Conservation (phyloP, 192 early-diverging fungal species). For the Coemansia sp. region DNA sequence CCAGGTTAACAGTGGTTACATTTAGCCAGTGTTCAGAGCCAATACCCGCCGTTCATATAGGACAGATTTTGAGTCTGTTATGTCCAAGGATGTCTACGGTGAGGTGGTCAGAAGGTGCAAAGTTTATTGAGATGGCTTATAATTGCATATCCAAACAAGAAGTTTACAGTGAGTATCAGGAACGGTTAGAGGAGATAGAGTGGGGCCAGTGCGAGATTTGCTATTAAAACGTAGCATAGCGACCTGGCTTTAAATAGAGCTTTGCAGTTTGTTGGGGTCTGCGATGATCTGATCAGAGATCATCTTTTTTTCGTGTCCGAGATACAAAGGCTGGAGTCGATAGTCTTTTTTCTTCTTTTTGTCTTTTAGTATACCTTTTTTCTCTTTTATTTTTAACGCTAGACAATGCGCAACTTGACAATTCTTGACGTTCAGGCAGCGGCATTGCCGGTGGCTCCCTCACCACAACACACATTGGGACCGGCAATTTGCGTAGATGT, state of each 20-base stretch:
- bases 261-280: too few species aligned
- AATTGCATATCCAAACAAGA: background rate
- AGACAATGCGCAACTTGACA: conserved; percentile 32
- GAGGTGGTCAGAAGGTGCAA: background rate
- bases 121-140: background rate
- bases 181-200: background rate
- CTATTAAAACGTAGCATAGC: too few species aligned
- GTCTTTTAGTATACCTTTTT: background rate
- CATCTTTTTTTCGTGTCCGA: background rate
- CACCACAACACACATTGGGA: background rate
- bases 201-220: background rate
- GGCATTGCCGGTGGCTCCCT: conserved; percentile 10
- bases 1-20: background rate
- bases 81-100: background rate
- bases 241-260: too few species aligned
- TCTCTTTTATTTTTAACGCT: conserved; percentile 1
- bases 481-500: conserved; percentile 26
- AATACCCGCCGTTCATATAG: background rate
- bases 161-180: background rate
- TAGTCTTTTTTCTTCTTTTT: background rate
- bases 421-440: conserved; percentile 21
- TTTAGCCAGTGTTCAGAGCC: background rate
- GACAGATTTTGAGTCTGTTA: background rate
- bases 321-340: background rate
- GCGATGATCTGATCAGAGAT: background rate